Evolutionary conservation across 2,329 filamentous ascomycete species (phyloP).

Genomic region (Coniochaeta ligniaria): DNA sequence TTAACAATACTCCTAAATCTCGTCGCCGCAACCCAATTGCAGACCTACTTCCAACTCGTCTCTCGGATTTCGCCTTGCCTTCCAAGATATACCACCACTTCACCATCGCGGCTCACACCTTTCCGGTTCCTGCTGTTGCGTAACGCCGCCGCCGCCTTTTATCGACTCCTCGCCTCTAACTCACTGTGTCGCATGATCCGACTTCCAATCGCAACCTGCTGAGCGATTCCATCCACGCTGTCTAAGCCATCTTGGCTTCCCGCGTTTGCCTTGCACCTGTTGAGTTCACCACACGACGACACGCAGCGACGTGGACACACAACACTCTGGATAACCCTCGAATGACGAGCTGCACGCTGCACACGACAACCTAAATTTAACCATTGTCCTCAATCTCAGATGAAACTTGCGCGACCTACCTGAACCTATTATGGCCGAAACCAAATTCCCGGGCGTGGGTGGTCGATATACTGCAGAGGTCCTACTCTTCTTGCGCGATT

Average conservation of each 20-base stretch:
- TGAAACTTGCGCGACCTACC: not conserved
- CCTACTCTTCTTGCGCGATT: conserved; percentile 68
- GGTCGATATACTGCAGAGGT: conserved; percentile 69
- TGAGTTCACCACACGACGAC: not conserved
- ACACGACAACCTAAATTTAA: not conserved
- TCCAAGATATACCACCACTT: not conserved
- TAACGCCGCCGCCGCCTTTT: not conserved
- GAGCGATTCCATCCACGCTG: not conserved
- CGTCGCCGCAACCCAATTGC: not conserved
- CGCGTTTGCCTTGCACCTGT: not conserved
- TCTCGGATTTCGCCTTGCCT: not conserved
- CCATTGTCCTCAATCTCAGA: not conserved
- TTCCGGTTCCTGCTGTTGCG: not conserved
- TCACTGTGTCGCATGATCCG: not conserved
- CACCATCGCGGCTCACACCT: not conserved
- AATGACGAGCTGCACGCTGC: not conserved
- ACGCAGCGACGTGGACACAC: not conserved
- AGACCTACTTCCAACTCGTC: not conserved
- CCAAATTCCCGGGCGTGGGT: conserved; percentile 27
- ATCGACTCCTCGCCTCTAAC: not conserved
- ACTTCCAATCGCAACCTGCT: not conserved
- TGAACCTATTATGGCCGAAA: conserved; percentile 3
- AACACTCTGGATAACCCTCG: not conserved
- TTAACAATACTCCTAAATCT: not conserved
- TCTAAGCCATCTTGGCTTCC: not conserved